Conservation (phyloP, 208 protist species). For the Leptomonas seymouri region DNA sequence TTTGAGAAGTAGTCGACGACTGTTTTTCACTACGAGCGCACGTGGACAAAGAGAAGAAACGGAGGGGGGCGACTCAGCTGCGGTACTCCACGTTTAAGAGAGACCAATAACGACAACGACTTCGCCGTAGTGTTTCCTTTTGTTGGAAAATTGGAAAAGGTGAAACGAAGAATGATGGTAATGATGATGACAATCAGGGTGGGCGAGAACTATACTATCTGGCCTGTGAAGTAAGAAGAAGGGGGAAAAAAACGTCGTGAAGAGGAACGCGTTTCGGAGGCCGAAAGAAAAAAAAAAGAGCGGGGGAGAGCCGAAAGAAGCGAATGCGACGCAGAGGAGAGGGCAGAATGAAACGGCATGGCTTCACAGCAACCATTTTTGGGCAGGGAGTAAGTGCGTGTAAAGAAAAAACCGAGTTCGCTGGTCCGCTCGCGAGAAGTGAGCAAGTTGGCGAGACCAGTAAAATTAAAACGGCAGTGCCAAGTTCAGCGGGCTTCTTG, state of each 20-base stretch:
- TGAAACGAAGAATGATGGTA: constrained; percentile 2
- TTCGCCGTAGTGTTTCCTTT: too few relatives aligned
- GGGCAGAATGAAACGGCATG: not conserved
- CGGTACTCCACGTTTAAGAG: not conserved
- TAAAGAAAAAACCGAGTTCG: too few relatives aligned
- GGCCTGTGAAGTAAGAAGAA: constrained; percentile 1
- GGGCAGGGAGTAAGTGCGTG: too few relatives aligned
- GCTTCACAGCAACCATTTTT: too few relatives aligned
- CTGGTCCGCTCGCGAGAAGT: too few relatives aligned
- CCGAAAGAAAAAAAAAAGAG: not conserved
- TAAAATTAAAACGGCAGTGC: too few relatives aligned
- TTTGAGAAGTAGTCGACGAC: not conserved
- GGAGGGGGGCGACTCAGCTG: not conserved
- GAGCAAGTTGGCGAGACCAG: too few relatives aligned
- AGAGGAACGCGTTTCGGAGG: not conserved
- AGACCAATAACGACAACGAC: not conserved
- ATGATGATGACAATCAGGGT: constrained; percentile 10
- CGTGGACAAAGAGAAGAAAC: not conserved
- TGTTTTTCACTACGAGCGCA: not conserved
- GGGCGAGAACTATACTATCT: not conserved
- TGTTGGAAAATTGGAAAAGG: too few relatives aligned
- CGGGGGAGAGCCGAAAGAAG: too few relatives aligned
- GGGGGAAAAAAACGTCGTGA: not conserved
- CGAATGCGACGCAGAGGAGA: too few relatives aligned
- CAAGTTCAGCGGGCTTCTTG: too few relatives aligned